Base-by-base conservation (phyloP, 139 green algal species). In the Chlorella sp. region DNA sequence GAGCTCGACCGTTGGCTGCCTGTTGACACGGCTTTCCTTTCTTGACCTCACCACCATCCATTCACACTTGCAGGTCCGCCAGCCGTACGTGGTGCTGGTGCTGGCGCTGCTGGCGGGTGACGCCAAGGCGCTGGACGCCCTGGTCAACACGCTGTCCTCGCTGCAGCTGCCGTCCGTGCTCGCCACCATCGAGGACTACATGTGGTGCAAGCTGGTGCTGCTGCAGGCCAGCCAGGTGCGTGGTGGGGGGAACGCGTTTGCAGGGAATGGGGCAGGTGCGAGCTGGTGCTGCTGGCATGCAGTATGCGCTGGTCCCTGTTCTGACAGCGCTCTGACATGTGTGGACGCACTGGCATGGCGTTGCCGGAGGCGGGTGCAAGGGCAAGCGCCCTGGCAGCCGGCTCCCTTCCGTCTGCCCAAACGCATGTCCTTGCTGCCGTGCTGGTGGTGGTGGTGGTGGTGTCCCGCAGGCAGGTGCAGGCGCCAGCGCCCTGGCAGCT, bases 181-280 rank as follows among this genome's bases (percentile, higher is more conserved):
- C 36, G 49, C 80, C 32, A 96, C 90, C 77, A 96, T 97, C 31
- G 93, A 97, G 75, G 93, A 97, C 84, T 97, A 92, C 73, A 86
- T 97, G 77, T 97, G 92, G 92, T 86, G 86, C 67, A 90, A 91
- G 74, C 80, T 96, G 49, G 59, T 70, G 10, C 66, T 94, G 60
- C 82, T 94, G 31, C 75, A 74, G 26, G 63, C 67, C 31, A 50
- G 35, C 60, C 33, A 74, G 32, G 69, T 66, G 69, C 2, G 69
- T n/a, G n/a, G n/a, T n/a, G n/a, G n/a, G n/a, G n/a, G n/a, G n/a
- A n/a, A n/a, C n/a, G n/a, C n/a, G n/a, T n/a, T n/a, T n/a, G n/a
- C n/a, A n/a, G n/a, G n/a, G n/a, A 26, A 49, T 64, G 22, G 24
- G 24, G 4, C 20, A 29, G 55, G 55, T 64, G 55, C 4, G 24